phyloP scores from a whole-genome alignment of 2,329 filamentous ascomycete genomes.

The Nothopassalora personata region DNA sequence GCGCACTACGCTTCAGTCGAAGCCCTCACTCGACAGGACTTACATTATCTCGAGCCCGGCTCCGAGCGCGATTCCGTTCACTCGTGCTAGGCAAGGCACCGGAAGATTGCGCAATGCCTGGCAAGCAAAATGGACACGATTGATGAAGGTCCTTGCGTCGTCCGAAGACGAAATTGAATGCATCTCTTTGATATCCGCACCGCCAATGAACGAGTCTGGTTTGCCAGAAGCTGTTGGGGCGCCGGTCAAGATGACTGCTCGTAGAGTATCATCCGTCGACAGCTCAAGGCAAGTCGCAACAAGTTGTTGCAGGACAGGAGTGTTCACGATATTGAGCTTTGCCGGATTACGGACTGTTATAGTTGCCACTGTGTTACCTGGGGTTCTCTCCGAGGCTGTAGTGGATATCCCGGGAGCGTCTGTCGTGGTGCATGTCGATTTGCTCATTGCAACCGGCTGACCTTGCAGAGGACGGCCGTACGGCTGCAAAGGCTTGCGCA shows the following conservation, averaged over 20 bases:
- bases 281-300: conserved; percentile 14
- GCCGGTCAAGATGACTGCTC: conserved; percentile 26
- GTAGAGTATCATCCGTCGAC: conserved; percentile 12
- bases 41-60: conserved; percentile 34
- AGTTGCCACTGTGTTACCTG: conserved; percentile 11
- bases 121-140: conserved; percentile 31
- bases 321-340: conserved; percentile 28
- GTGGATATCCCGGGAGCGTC: neutral
- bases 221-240: conserved; percentile 18
- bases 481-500: neutral
- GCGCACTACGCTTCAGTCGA: neutral
- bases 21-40: neutral
- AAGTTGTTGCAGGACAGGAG: conserved; percentile 18
- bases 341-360: conserved; percentile 25
- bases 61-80: conserved; percentile 36
- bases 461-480: neutral
- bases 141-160: conserved; percentile 36
- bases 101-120: conserved; percentile 33
- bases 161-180: conserved; percentile 16
- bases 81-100: conserved; percentile 36
- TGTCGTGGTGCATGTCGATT: neutral
- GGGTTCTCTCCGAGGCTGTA: neutral
- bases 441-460: neutral
- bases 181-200: conserved; percentile 30
- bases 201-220: conserved; percentile 27